Conservation (phyloP, 2,329 filamentous ascomycete species). For the Sporothrix euskadiensis region DNA sequence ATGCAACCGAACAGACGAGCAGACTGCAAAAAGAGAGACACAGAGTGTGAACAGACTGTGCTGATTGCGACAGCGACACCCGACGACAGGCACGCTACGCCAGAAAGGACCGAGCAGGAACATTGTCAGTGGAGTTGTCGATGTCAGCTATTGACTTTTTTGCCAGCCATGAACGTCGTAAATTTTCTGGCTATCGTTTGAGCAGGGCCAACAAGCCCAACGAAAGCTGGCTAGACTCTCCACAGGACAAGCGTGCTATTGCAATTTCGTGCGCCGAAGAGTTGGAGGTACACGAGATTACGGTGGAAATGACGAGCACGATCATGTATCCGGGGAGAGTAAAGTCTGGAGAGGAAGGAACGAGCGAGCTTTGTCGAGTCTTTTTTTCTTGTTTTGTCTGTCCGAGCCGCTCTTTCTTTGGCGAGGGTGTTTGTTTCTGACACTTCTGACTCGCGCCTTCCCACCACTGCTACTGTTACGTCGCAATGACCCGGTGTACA, state of each 20-base stretch:
- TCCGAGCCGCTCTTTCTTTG: neutral
- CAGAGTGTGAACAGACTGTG: neutral
- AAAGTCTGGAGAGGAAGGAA: neutral
- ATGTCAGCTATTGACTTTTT: neutral
- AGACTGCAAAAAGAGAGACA: neutral
- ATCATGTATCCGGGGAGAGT: neutral
- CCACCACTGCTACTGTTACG: neutral
- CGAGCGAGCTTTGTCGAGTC: neutral
- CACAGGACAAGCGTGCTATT: conserved; percentile 8
- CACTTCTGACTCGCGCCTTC: conserved; percentile 17
- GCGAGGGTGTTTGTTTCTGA: neutral
- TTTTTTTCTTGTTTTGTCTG: neutral
- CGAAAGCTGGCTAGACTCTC: neutral
- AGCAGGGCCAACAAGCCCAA: neutral
- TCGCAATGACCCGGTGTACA: conserved; percentile 1
- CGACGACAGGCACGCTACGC: neutral
- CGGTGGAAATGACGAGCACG: conserved; percentile 23
- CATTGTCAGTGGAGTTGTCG: conserved; percentile 2
- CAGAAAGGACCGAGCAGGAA: neutral
- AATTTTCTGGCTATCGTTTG: neutral
- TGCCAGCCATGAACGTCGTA: neutral
- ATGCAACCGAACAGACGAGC: conserved; percentile 14
- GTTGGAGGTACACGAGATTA: neutral
- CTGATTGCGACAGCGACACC: neutral
- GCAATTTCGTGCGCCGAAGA: neutral